Evolutionary conservation across 192 early-diverging fungal species (phyloP), one percentile per base, ranked within the genome.

Genomic region (Entomortierella lignicola): DNA sequence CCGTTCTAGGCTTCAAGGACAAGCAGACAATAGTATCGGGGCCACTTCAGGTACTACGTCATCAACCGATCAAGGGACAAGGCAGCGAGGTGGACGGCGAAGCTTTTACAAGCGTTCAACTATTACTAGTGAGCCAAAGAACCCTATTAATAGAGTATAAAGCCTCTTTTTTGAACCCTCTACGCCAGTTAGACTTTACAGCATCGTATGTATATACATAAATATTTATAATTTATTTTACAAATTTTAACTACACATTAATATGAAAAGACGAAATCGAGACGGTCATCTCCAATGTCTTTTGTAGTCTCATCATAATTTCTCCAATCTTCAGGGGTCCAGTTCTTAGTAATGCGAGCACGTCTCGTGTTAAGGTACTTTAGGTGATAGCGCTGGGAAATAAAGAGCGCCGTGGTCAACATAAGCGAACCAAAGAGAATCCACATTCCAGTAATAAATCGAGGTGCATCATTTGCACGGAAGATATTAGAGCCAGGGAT

Each of bases 261-360:
- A 65, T 63, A 69, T 18, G 30, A 59, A 26, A 60, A 77, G 25
- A 79, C 75, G 72, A 84, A 89, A 64, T 90, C 89, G 11, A 90
- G 65, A n/a, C 89, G 75, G 51, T 85, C 69, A 44, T 81, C 86
- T 1, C 89, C 89, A 26, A 66, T n/a, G 42, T 89, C 72, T 2
- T 51, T 84, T 1, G 89, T 90, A 18, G 82, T 90, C 10, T 80
- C 71, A 30, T 82, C 37, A 50, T 91, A 91, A 34, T 83, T 48
- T 11, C 62, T 83, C 71, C 85, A 83, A 41, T 91, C 84, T 11
- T 85, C 75, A 4, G 71, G 64, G 12, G 87, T 83, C 82, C 86
- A 72, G 8, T 54, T 34, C 39, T 81, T 69, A 82, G 87, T 90
- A 32, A 81, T 84, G 32, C 55, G 48, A n/a, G 82, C 83, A 13